Percentiles rank a stretch among this genome's conserved stretches.
phyloP scores from a whole-genome alignment of 768 basidiomycete species.

The Terana coerulea region DNA sequence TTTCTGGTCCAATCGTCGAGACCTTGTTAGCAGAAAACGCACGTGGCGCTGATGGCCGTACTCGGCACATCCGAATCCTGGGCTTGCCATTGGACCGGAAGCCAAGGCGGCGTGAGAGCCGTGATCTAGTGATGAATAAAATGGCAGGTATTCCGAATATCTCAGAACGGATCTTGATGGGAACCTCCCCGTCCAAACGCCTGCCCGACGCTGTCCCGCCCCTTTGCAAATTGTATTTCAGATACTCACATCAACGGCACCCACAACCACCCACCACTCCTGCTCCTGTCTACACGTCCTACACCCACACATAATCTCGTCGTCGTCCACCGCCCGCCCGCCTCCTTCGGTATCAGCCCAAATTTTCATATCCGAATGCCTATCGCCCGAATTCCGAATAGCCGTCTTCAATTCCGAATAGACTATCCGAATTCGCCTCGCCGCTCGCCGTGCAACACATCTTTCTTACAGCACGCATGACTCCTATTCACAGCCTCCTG shows the following conservation, averaged over 20 bases:
- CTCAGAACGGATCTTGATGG: background rate
- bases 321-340: too few relatives aligned
- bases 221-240: background rate
- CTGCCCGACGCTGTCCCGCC: background rate
- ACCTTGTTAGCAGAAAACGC: background rate
- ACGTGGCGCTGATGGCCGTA: background rate
- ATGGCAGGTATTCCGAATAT: conserved; percentile 14
- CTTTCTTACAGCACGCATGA: too few relatives aligned
- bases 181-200: background rate
- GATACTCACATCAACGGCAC: background rate
- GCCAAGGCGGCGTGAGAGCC: background rate
- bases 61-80: background rate
- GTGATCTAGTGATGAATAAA: background rate
- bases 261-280: conserved; percentile 4
- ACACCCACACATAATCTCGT: background rate
- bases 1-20: background rate
- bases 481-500: too few relatives aligned
- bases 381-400: conserved; percentile 6
- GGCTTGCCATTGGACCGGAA: background rate
- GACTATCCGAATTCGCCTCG: background rate
- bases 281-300: background rate
- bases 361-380: conserved; percentile 1
- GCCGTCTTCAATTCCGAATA: conserved; percentile 9
- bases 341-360: background rate
- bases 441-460: background rate